phyloP scores from a whole-genome alignment of 768 basidiomycete genomes.

The Cystoderma amianthinum region DNA sequence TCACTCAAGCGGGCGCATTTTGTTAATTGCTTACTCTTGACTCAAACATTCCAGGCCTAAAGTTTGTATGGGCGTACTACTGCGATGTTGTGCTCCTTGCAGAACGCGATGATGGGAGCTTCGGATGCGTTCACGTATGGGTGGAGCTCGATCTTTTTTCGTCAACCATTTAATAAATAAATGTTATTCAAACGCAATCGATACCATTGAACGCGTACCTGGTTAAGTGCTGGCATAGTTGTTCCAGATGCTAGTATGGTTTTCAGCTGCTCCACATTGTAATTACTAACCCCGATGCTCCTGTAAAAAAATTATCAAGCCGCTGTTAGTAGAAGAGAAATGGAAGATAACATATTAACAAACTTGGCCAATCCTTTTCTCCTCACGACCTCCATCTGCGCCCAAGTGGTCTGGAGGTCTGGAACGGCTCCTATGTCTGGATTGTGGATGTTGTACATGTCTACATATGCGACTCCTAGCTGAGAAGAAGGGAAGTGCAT shows the following conservation, averaged over 20 bases:
- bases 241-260: conserved; percentile 52
- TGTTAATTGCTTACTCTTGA: too few relatives aligned
- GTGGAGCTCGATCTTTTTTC: neutral
- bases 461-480: conserved; percentile 60
- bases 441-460: conserved; percentile 65
- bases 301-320: conserved; percentile 20
- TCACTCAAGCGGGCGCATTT: too few relatives aligned
- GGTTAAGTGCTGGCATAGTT: conserved; percentile 61
- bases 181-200: neutral
- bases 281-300: conserved; percentile 74
- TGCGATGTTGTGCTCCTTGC: conserved; percentile 45
- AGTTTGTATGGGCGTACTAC: conserved; percentile 63
- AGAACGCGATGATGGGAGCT: conserved; percentile 45
- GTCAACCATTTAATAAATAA: too few relatives aligned
- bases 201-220: conserved; percentile 28
- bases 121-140: conserved; percentile 57
- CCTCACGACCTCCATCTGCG: conserved; percentile 52
- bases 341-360: conserved; percentile 4
- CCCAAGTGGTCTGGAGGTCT: conserved; percentile 59
- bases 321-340: too few relatives aligned
- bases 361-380: conserved; percentile 53
- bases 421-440: conserved; percentile 46
- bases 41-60: too few relatives aligned
- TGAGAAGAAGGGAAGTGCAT: conserved; percentile 12
- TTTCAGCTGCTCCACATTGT: conserved; percentile 44